These are phyloP conservation scores for Aureobasidium sp. DNA, from an alignment of 2,329 filamentous ascomycete species.

Conservation along the genomic window DNA sequence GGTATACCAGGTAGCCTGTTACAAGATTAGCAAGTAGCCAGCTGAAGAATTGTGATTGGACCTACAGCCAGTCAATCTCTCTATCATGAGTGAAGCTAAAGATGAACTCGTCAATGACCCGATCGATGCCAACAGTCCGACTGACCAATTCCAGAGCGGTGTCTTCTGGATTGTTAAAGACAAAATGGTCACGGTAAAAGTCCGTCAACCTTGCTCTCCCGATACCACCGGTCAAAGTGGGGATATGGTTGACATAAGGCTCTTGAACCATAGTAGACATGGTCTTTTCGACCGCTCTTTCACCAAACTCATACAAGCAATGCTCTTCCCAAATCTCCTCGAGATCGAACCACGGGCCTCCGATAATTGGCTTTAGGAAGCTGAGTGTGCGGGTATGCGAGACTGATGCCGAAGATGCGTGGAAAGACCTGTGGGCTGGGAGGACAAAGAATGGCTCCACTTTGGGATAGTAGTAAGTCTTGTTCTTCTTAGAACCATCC, in stretches of 20 bases:
- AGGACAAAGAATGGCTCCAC: slow-evolving; percentile 41
- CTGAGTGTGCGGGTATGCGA: slow-evolving; percentile 59
- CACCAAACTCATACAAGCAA: slow-evolving; percentile 47
- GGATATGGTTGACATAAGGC: slow-evolving; percentile 33
- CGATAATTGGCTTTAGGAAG: slow-evolving; percentile 57
- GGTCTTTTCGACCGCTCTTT: slow-evolving; percentile 24
- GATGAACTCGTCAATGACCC: slow-evolving; percentile 54
- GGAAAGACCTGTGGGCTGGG: slow-evolving; percentile 46
- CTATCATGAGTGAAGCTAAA: slow-evolving; percentile 57
- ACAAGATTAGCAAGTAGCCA: slow-evolving; percentile 23
- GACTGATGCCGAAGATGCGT: slow-evolving; percentile 49
- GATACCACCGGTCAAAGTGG: slow-evolving; percentile 40
- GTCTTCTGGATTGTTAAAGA: slow-evolving; percentile 47
- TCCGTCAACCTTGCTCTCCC: slow-evolving; percentile 35
- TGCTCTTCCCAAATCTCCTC: slow-evolving; percentile 34
- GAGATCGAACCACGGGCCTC: slow-evolving; percentile 55
- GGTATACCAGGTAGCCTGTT: slow-evolving; percentile 52
- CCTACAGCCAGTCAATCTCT: slow-evolving; percentile 68
- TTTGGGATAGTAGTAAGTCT: slow-evolving; percentile 41
- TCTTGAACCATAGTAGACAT: slow-evolving; percentile 27
- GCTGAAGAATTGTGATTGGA: slow-evolving; percentile 14
- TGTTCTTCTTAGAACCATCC: slow-evolving; percentile 28
- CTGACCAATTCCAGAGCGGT: slow-evolving; percentile 49
- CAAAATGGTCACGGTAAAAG: slow-evolving; percentile 54
- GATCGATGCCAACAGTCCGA: slow-evolving; percentile 51